Evolutionary conservation across 2,329 filamentous ascomycete species (phyloP).

Genomic region (Aureobasidium leucospermi): DNA sequence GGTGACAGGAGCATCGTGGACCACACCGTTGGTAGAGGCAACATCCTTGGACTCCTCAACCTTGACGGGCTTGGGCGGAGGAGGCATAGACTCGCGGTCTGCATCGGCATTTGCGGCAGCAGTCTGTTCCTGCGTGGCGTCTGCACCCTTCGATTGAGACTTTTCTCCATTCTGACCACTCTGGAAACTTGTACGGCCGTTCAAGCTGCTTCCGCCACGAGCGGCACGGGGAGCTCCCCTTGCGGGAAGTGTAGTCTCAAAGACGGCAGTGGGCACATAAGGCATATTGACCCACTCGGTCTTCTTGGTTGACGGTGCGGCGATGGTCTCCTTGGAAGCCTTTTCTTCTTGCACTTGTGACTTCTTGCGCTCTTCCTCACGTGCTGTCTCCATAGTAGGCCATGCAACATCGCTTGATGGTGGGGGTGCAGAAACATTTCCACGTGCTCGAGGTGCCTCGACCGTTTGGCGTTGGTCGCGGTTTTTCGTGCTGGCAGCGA

Average conservation of each 20-base stretch:
- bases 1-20: background rate
- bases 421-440: conserved; percentile 38
- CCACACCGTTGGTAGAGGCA: background rate
- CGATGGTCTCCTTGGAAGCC: conserved; percentile 55
- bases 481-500: conserved; percentile 10
- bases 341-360: conserved; percentile 59
- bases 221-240: conserved; percentile 28
- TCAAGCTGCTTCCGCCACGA: conserved; percentile 47
- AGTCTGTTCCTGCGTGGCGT: background rate
- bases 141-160: background rate
- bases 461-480: conserved; percentile 4
- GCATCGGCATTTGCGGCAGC: conserved; percentile 15
- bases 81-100: conserved; percentile 24
- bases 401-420: conserved; percentile 71
- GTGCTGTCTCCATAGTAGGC: conserved; percentile 80
- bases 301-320: conserved; percentile 53
- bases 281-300: conserved; percentile 79
- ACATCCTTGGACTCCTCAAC: conserved; percentile 5
- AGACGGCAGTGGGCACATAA: conserved; percentile 77
- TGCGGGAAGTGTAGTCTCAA: conserved; percentile 68
- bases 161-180: conserved; percentile 13
- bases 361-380: conserved; percentile 71
- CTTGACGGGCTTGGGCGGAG: conserved; percentile 20
- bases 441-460: background rate
- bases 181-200: conserved; percentile 34